Percentiles rank a stretch among this genome's conserved stretches.
Evolutionary conservation across 148 eudicot genomes (phyloP).

Genomic region (Camellia sinensis): DNA sequence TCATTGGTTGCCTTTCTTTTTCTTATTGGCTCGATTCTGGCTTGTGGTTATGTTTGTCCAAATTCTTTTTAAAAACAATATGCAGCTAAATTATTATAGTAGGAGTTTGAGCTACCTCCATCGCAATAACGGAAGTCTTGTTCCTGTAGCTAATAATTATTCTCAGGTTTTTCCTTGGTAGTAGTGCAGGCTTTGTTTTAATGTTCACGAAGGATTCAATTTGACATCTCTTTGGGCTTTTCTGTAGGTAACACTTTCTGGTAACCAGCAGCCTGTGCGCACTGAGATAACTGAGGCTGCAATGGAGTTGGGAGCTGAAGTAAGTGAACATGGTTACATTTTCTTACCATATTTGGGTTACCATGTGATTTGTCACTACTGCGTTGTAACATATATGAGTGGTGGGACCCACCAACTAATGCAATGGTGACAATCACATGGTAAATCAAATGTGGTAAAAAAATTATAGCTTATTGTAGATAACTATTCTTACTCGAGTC

Average conservation of each 20-base stretch:
- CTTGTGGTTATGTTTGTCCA: background rate
- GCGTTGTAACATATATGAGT: too few relatives aligned
- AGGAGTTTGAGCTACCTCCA: background rate
- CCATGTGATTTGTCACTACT: too few relatives aligned
- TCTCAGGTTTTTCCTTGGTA: background rate
- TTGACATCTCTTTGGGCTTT: constrained; percentile 13
- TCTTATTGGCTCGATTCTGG: background rate
- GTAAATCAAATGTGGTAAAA: too few relatives aligned
- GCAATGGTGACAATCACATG: too few relatives aligned
- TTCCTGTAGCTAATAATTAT: too few relatives aligned
- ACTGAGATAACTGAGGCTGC: constrained; percentile 98
- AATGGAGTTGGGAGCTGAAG: constrained; percentile 86
- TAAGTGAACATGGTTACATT: constrained; percentile 26
- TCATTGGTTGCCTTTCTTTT: background rate
- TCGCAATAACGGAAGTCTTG: background rate
- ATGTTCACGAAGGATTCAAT: constrained; percentile 1
- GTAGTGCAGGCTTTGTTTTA: background rate
- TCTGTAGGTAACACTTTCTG: constrained; percentile 88
- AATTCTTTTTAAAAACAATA: too few relatives aligned
- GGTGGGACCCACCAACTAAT: too few relatives aligned
- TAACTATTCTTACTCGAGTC: background rate
- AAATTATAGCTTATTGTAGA: too few relatives aligned
- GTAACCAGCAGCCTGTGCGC: constrained; percentile 91
- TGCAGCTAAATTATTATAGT: background rate
- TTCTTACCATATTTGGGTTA: background rate